Base-by-base conservation (phyloP, 805 yeast genomes). In the Huiozyma naganishii region DNA sequence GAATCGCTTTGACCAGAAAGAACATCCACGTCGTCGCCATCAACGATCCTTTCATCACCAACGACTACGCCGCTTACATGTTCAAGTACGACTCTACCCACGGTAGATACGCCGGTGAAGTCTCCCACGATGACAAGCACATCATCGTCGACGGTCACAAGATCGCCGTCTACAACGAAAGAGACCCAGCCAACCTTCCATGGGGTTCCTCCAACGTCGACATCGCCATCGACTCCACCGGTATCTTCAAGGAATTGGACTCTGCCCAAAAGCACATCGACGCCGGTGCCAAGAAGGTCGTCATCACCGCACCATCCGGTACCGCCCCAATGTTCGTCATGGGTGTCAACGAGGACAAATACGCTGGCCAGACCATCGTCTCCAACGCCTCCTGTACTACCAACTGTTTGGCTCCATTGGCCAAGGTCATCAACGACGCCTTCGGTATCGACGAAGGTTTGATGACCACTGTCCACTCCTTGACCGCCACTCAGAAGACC, bases 321-420 rank as follows among this genome's bases (percentile, higher is more conserved):
- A 79, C 78, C 62, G 83, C 83, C 52, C 84, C 84, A 67, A 77
- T 79, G 82, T 79, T 76, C 65, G 83, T 79, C 53, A 70, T 77
- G 53, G 84, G 83, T 74, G 84, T 78, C 55, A 79, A 79, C 68
- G 77, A 72, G 55, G 73, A 73, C 54, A 69, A 73, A 57, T 78
- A 78, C 71, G 59, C 72, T 45, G 79, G 76, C 65, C 63, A 71
- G 61, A 71, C 66, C 62, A 76, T 78, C 53, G 74, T 78, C 46
- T 78, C 83, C 57, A 78, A 78, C 67, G 84, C 84, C 59, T 78
- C 83, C 41, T 79, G 83, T 70, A 79, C 84, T 67, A 78, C 83
- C 53, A 79, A 79, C 73, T 77, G 83, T 74, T 72, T 78, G 61
- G 84, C 83, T 55, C 83, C 83, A 64, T 74, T 79, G 66, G 82